Conservation (phyloP, 1,139 yeast genomes). For the Suhomyces chickasaworum region DNA sequence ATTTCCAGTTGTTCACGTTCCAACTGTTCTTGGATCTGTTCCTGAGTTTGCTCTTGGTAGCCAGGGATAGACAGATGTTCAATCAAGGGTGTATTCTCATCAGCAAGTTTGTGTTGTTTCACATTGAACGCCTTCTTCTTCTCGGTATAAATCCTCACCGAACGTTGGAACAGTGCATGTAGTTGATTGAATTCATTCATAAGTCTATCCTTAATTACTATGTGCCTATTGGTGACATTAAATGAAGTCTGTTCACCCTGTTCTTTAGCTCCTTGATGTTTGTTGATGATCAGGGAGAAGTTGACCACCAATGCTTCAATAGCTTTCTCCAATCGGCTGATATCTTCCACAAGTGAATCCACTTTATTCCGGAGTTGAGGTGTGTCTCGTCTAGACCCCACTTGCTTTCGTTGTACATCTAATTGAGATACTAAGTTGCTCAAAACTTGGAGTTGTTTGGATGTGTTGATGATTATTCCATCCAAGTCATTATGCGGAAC, state of each 20-base stretch:
- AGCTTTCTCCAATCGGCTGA: conserved; percentile 35
- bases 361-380: conserved; percentile 40
- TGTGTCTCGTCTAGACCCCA: conserved; percentile 61
- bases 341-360: conserved; percentile 32
- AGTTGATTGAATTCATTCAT: conserved; percentile 41
- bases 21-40: conserved; percentile 36
- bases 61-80: conserved; percentile 15
- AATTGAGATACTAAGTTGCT: conserved; percentile 52
- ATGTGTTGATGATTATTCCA: conserved; percentile 35
- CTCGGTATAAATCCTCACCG: conserved; percentile 34
- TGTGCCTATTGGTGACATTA: conserved; percentile 38
- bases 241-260: conserved; percentile 15
- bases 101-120: conserved; percentile 14
- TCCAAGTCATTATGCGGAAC: conserved; percentile 31
- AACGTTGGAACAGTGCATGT: conserved; percentile 37
- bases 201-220: conserved; percentile 43
- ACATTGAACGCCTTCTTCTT: conserved; percentile 33
- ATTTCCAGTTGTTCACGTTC: conserved; percentile 42
- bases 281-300: conserved; percentile 37
- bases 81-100: conserved; percentile 34
- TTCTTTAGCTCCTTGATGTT: conserved; percentile 23
- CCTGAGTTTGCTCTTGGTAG: conserved; percentile 18
- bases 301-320: conserved; percentile 35
- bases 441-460: conserved; percentile 50
- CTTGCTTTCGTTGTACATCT: conserved; percentile 48